Evolutionary conservation across 2,329 filamentous ascomycete genomes (phyloP).

Genomic region (Aspergillus ochraceoroseus): DNA sequence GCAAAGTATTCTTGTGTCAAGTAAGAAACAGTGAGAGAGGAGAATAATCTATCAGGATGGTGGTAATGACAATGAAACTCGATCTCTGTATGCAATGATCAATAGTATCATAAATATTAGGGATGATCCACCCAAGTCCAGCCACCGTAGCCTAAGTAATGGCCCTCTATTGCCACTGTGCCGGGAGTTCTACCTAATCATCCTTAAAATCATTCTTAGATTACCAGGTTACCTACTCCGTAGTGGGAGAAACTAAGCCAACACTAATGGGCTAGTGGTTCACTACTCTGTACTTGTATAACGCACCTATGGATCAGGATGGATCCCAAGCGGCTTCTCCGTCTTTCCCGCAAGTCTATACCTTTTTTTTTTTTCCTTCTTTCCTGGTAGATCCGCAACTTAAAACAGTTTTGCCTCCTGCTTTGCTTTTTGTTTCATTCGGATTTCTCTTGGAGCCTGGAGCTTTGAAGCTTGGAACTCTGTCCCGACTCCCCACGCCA

Average conservation of each 20-base stretch:
- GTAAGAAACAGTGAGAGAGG: constrained; percentile 2
- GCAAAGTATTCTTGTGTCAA: neutral
- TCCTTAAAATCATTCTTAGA: neutral
- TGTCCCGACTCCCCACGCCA: neutral
- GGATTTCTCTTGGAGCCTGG: neutral
- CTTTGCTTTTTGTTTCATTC: neutral
- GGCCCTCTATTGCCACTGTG: neutral
- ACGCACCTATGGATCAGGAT: constrained; percentile 8
- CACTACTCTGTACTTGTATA: constrained; percentile 1
- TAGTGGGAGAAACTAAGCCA: neutral
- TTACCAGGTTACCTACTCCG: no score
- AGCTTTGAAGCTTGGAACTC: neutral
- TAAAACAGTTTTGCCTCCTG: neutral
- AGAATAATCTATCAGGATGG: no score
- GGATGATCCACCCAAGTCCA: constrained; percentile 4
- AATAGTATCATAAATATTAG: no score
- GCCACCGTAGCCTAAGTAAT: constrained; percentile 4
- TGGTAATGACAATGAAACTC: no score
- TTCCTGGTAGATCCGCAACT: neutral
- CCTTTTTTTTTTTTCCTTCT: constrained; percentile 3
- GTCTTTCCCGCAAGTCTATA: constrained; percentile 11
- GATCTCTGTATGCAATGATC: no score
- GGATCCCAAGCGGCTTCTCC: constrained; percentile 12
- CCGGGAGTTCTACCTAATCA: neutral
- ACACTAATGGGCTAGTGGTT: constrained; percentile 5